Conservation (phyloP, 2,329 filamentous ascomycete genomes). For the Cercospora brassicicola region DNA sequence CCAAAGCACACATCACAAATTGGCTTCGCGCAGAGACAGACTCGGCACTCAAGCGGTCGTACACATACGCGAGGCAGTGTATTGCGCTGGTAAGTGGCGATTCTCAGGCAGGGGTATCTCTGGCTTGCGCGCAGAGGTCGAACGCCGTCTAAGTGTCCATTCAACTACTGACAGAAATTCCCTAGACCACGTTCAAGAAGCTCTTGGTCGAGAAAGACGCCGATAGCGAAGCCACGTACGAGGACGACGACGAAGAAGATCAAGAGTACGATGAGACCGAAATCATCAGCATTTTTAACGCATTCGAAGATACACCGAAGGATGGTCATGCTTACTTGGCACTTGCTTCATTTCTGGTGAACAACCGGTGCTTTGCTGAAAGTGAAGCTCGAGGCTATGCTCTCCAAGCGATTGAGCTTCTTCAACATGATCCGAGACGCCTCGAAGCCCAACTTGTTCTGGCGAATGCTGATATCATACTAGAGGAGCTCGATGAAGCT, state of each 20-base stretch:
- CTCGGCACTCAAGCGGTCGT: background rate
- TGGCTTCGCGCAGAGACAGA: slow-evolving; percentile 1
- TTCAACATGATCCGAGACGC: background rate
- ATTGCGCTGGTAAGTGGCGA: slow-evolving; percentile 7
- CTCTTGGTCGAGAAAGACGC: background rate
- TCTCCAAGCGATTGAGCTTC: background rate
- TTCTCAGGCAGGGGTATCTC: background rate
- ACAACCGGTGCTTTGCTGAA: background rate
- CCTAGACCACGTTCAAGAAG: background rate
- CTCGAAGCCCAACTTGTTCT: background rate
- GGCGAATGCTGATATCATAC: background rate
- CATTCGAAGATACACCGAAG: slow-evolving; percentile 4
- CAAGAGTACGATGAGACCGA: background rate
- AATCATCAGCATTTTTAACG: background rate
- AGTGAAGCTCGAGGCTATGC: background rate
- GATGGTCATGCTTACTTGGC: slow-evolving; percentile 7
- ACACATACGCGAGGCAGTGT: slow-evolving; percentile 6
- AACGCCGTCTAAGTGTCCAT: background rate
- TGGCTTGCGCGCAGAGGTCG: background rate
- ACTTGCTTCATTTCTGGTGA: background rate
- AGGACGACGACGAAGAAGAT: slow-evolving; percentile 3
- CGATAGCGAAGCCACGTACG: background rate
- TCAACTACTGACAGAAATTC: background rate
- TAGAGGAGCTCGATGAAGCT: slow-evolving; percentile 2
- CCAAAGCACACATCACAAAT: slow-evolving; percentile 4